Evolutionary conservation across 345 rosid genomes (phyloP).

Genomic region (Citrus trifoliata): DNA sequence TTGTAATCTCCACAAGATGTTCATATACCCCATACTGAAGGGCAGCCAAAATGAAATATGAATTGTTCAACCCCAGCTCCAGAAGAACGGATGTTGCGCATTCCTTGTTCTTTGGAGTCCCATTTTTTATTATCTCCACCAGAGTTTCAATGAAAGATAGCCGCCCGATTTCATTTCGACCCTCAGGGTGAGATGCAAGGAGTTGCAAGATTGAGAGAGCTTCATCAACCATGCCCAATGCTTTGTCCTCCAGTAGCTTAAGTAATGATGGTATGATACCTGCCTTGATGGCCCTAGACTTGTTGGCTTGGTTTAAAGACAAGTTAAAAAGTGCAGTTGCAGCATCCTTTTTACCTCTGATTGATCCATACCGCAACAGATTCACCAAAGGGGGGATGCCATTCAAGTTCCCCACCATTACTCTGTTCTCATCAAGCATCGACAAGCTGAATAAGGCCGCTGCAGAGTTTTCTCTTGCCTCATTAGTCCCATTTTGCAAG

Average conservation of each 20-base stretch:
- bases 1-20: slow-evolving; percentile 36
- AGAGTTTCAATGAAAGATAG: slow-evolving; percentile 41
- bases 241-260: slow-evolving; percentile 37
- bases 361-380: slow-evolving; percentile 45
- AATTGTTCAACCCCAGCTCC: slow-evolving; percentile 42
- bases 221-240: slow-evolving; percentile 59
- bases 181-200: slow-evolving; percentile 43
- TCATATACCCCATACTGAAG: slow-evolving; percentile 62
- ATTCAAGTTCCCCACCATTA: slow-evolving; percentile 35
- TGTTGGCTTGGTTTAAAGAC: slow-evolving; percentile 51
- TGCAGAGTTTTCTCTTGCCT: slow-evolving; percentile 59
- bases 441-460: slow-evolving; percentile 61
- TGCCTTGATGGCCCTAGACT: slow-evolving; percentile 51
- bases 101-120: slow-evolving; percentile 69
- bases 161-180: slow-evolving; percentile 34
- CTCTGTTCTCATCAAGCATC: slow-evolving; percentile 60
- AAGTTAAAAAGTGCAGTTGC: slow-evolving; percentile 66
- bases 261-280: slow-evolving; percentile 51
- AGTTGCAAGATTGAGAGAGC: slow-evolving; percentile 60
- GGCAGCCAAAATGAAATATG: slow-evolving; percentile 39
- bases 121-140: slow-evolving; percentile 46
- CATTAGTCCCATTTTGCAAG: slow-evolving; percentile 44
- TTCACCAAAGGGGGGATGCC: slow-evolving; percentile 62
- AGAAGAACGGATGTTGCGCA: slow-evolving; percentile 56
- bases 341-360: slow-evolving; percentile 67